Base-by-base conservation (phyloP, 2,329 filamentous ascomycete species). In the Arthrobotrys conoides region DNA sequence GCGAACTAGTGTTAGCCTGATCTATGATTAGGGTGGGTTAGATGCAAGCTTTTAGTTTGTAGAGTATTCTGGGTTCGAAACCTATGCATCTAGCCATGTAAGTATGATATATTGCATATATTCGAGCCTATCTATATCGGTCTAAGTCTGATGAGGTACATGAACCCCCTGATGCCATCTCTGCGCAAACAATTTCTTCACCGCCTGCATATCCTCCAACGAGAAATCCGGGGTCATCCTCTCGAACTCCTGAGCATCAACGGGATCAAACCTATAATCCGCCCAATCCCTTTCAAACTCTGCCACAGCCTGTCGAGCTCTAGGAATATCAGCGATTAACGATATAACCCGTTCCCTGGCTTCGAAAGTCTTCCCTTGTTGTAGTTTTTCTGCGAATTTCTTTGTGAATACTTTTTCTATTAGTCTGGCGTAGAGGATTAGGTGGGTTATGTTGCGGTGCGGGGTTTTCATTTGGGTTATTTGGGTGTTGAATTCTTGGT, bases 181-280 rank as follows among this genome's bases (percentile, higher is more conserved):
- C 36, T 10, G 44, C 27, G n/a, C 46, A 67, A 51, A 67, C 30
- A 30, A 3, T 36, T 22, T 48, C 20, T 53, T 67, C 3, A 53
- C 27, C 20, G 48, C 46, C 14, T 33, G 24, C 24, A 53, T 67
- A 30, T 67, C 24, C 10, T 53, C 30, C 14, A 12, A 5, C n/a
- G 46, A 51, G 24, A 67, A 53, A 41, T 53, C 63, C 24, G 63
- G 63, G 1, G 44, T 67, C 63, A 67, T 67, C 24, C 22, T 53
- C 30, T 67, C 63, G 14, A 67, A 67, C 4, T 46, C 18, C 22
- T 38, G 20, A 8, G 6, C 16, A 12, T 49, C 27, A 1, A 67
- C 18, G 4, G 63, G 46, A 53, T 22, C 49, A 16, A 36, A 67
- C 9, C 33, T 33, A 46, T 38, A 30, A 14, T 14, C n/a, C 9